A percentile compares a stretch with the other conserved stretches of the same genome.
Conservation (phyloP, 257 asterid genomes). For the Anisodus acutangulus region DNA sequence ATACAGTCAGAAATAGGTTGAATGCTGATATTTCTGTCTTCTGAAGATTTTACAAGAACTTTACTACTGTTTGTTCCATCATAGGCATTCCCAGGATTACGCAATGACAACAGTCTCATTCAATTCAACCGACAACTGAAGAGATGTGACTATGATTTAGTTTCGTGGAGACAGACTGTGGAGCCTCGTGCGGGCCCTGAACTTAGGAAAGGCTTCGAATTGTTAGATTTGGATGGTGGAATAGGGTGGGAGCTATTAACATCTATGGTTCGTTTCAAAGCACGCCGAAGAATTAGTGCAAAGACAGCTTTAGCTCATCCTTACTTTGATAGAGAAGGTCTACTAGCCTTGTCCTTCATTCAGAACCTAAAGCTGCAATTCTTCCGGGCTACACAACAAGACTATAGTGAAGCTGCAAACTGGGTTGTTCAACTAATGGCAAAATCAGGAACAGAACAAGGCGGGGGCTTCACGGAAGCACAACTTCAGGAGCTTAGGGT, state of each 20-base stretch:
- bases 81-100: constrained; percentile 80
- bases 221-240: constrained; percentile 86
- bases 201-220: constrained; percentile 77
- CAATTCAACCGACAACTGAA: constrained; percentile 90
- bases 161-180: constrained; percentile 71
- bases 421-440: constrained; percentile 91
- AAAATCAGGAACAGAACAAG: constrained; percentile 80
- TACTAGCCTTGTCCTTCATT: constrained; percentile 78
- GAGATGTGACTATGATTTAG: constrained; percentile 78
- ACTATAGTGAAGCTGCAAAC: constrained; percentile 76
- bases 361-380: constrained; percentile 74
- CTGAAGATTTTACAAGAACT: constrained; percentile 20
- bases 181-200: constrained; percentile 85
- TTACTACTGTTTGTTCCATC: neutral
- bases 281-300: constrained; percentile 83
- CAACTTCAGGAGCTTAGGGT: constrained; percentile 89
- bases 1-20: neutral
- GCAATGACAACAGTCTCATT: constrained; percentile 72
- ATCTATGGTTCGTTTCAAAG: constrained; percentile 90
- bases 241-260: constrained; percentile 91
- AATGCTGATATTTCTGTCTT: neutral
- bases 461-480: constrained; percentile 96
- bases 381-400: constrained; percentile 87
- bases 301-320: constrained; percentile 94
- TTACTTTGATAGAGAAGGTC: constrained; percentile 89